Percentiles rank a stretch among this genome's conserved stretches.
These are phyloP conservation scores for Xylogone sp. DNA, from an alignment of 2,329 filamentous ascomycete genomes.

Conservation along the genomic window DNA sequence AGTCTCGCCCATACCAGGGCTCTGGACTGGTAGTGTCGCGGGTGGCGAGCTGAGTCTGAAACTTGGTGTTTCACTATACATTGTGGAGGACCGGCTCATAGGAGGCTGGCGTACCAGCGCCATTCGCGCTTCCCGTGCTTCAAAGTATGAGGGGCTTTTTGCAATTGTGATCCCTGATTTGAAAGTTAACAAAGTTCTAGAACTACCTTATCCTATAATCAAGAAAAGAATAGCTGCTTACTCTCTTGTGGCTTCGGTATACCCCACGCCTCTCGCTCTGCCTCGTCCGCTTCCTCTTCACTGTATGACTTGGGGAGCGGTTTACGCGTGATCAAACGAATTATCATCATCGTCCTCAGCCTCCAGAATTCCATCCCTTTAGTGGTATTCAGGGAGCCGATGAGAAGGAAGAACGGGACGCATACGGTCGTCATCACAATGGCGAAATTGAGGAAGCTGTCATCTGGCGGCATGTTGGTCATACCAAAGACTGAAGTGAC, in stretches of 20 bases:
- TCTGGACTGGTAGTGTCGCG: not conserved
- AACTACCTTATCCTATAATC: not conserved
- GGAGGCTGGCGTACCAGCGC: not conserved
- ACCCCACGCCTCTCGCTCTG: not conserved
- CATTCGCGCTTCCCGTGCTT: not conserved
- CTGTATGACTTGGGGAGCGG: not conserved
- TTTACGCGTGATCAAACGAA: not conserved
- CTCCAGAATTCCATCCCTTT: constrained; percentile 23
- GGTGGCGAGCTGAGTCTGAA: not conserved
- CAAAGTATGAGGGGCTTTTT: not conserved
- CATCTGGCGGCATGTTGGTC: constrained; percentile 39
- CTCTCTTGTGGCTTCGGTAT: not conserved
- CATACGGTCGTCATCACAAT: constrained; percentile 33
- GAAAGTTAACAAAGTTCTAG: not conserved
- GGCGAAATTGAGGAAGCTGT: constrained; percentile 41
- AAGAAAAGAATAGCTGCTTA: too few relatives aligned
- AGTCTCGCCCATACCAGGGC: not conserved
- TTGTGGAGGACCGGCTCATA: not conserved
- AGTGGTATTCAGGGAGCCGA: constrained; percentile 41
- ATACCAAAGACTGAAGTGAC: constrained; percentile 58
- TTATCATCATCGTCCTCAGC: not conserved
- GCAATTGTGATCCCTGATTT: not conserved
- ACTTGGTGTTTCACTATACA: not conserved
- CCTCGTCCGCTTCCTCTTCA: not conserved
- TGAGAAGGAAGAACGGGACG: constrained; percentile 45